A percentile compares a stretch with the other conserved stretches of the same genome.
These are phyloP conservation scores for Plicaturopsis crispa DNA, from an alignment of 768 basidiomycete species.

Conservation along the genomic window DNA sequence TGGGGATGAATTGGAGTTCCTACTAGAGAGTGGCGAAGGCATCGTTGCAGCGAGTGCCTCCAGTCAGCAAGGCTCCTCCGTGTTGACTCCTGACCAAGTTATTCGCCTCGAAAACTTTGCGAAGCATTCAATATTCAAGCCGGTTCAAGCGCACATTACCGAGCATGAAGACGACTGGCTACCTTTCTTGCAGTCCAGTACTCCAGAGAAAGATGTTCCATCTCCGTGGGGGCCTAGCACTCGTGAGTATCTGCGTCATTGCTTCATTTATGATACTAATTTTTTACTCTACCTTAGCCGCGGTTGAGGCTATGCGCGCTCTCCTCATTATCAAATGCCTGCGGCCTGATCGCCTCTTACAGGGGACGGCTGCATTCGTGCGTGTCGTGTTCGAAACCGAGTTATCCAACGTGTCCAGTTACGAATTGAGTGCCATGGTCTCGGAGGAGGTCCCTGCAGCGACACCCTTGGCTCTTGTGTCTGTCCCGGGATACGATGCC, in stretches of 20 bases:
- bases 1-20: conserved; percentile 79
- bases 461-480: conserved; percentile 84
- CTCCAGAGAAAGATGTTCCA: conserved; percentile 68
- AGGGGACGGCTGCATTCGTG: conserved; percentile 73
- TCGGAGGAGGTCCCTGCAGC: conserved; percentile 68
- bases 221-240: conserved; percentile 71
- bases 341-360: conserved; percentile 86
- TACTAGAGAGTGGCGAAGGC: conserved; percentile 83
- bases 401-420: conserved; percentile 64
- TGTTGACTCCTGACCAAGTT: conserved; percentile 62
- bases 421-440: conserved; percentile 75
- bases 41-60: conserved; percentile 27
- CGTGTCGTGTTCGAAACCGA: conserved; percentile 73
- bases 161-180: conserved; percentile 64
- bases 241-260: conserved; percentile 41
- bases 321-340: conserved; percentile 84
- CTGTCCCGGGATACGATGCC: conserved; percentile 97
- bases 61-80: conserved; percentile 29
- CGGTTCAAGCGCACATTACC: conserved; percentile 55
- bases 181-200: conserved; percentile 56
- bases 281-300: conserved; percentile 33
- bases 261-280: conserved; percentile 8
- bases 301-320: conserved; percentile 66
- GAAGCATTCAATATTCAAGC: conserved; percentile 69
- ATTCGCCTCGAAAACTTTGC: conserved; percentile 65